phyloP scores from a whole-genome alignment of 345 rosid genomes.

The Acer saccharum region DNA sequence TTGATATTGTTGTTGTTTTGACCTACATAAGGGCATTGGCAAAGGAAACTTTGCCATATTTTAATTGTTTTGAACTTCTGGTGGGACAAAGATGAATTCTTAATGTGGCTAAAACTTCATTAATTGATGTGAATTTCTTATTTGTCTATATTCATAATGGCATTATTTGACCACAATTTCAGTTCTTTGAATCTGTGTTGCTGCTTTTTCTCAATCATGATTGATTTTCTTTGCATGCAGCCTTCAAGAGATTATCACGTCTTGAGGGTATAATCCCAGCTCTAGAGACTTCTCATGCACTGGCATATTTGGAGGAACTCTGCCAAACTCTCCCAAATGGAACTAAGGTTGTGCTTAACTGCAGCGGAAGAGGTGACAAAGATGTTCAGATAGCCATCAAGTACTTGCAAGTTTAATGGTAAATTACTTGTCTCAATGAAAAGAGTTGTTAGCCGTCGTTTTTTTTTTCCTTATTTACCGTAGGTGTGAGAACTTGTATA shows the following conservation, averaged over 20 bases:
- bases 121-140: neutral
- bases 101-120: neutral
- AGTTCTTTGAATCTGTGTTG: neutral
- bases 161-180: neutral
- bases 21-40: neutral
- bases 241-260: constrained; percentile 78
- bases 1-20: too few species aligned
- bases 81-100: neutral
- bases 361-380: constrained; percentile 95
- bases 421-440: neutral
- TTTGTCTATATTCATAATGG: neutral
- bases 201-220: neutral
- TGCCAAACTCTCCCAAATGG: constrained; percentile 72
- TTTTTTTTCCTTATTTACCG: too few species aligned
- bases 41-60: too few species aligned
- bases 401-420: constrained; percentile 50
- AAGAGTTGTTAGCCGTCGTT: neutral
- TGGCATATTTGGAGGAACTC: constrained; percentile 79
- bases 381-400: constrained; percentile 88
- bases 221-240: constrained; percentile 35
- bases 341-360: constrained; percentile 71
- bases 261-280: constrained; percentile 9
- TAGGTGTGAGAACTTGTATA: too few species aligned
- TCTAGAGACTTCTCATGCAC: constrained; percentile 80
- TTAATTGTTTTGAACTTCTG: neutral